Percentiles rank a stretch among this genome's conserved stretches.
These are phyloP conservation scores for Agaricus subrufescens DNA, from an alignment of 768 basidiomycete genomes.

Conservation along the genomic window DNA sequence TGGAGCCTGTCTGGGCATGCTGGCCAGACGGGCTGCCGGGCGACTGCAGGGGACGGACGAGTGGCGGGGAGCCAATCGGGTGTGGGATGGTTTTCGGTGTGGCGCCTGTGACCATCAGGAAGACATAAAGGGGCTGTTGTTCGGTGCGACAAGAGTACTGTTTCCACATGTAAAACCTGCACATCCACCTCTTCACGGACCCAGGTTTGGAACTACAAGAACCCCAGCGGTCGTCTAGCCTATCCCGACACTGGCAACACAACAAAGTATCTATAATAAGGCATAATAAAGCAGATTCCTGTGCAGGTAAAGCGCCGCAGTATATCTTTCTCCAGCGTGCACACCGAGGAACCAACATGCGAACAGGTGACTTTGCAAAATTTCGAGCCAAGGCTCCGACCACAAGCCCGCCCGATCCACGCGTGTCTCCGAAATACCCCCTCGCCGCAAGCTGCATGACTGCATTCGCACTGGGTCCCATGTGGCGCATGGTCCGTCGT, in stretches of 20 bases:
- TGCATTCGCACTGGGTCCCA: not conserved
- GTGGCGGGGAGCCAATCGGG: constrained; percentile 1
- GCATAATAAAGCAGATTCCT: not conserved
- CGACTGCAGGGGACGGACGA: too few relatives aligned
- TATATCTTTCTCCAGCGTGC: not conserved
- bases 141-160: constrained; percentile 1
- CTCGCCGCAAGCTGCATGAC: not conserved
- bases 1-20: too few relatives aligned
- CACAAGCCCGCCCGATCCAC: not conserved
- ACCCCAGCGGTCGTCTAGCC: not conserved
- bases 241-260: not conserved
- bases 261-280: not conserved
- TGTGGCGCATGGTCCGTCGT: constrained; percentile 6
- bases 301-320: constrained; percentile 5
- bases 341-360: not conserved
- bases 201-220: not conserved
- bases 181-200: not conserved
- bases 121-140: constrained; percentile 9
- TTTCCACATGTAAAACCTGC: constrained; percentile 3
- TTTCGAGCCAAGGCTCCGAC: not conserved
- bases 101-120: constrained; percentile 9
- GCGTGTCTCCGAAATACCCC: not conserved
- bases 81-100: constrained; percentile 1
- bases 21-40: too few relatives aligned
- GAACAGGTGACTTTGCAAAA: not conserved